Conservation (phyloP, 345 rosid species). For the Salix koriyanagi region DNA sequence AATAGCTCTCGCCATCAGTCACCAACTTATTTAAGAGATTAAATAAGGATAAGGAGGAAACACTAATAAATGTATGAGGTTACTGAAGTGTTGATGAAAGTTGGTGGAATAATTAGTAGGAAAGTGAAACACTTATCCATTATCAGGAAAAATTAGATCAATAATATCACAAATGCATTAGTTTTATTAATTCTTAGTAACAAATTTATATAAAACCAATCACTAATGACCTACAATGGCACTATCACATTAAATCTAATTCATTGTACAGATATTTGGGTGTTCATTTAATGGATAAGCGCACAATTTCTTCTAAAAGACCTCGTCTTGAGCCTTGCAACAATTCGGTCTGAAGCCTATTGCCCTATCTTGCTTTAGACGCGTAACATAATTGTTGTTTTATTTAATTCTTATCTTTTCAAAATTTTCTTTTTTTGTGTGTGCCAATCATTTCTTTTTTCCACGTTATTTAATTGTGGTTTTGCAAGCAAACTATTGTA, state of each 20-base stretch:
- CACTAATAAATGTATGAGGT: not conserved
- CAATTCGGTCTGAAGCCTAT: not conserved
- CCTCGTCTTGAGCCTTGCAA: not conserved
- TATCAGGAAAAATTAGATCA: not conserved
- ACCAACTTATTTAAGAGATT: not conserved
- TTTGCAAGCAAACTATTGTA: not conserved
- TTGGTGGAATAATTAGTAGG: not conserved
- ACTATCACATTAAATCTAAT: not conserved
- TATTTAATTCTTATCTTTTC: not conserved
- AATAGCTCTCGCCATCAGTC: not conserved
- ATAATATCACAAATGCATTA: not conserved
- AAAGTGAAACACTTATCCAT: not conserved
- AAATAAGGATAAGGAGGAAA: not conserved
- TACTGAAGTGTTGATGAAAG: not conserved
- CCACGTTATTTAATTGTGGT: not conserved
- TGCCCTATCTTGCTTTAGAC: not conserved
- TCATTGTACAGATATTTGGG: not conserved
- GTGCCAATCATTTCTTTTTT: not conserved
- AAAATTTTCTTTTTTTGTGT: not conserved
- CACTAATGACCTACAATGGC: not conserved
- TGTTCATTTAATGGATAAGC: not conserved
- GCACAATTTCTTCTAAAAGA: not conserved
- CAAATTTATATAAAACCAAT: not conserved
- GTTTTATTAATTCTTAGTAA: not conserved
- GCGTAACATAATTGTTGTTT: not conserved